Evolutionary conservation across 352 stramenopile species (phyloP), one percentile per base, ranked within the genome.

Genomic region (Thalassiosira mediterranea): DNA sequence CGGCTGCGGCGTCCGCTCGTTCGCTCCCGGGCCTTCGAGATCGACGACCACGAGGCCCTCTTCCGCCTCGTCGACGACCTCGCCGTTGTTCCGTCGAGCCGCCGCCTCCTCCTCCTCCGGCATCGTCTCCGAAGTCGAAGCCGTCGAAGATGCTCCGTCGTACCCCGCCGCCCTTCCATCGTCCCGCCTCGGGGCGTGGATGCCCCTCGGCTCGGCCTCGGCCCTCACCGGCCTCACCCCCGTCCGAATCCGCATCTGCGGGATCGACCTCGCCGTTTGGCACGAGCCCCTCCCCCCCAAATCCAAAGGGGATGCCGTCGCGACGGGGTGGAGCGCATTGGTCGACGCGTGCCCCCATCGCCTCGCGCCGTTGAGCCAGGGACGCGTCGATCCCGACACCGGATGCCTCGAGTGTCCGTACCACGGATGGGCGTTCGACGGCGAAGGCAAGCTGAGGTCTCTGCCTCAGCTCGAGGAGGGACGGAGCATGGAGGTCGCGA

Each of bases 361-460:
- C 25, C 73, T 92, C 37, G 89, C 86, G 26, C 88, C 89, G 10
- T 58, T 94, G 0, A 88, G 72, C 15, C 82, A 94, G 74, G 89
- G 89, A 15, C 68, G 89, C 38, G 52, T 94, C 8, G 76, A 87
- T 42, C 67, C 75, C 10, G 34, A 78, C 19, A 76, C 77, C 13
- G 53, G 68, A 5, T 86, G 59, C 58, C 71, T 88, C 28, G 62
- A 91, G 69, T 93, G 88, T 60, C 81, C 86, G 0, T 93, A 93
- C 49, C 88, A 93, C 61, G 88, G 88, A 11, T 93, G 88, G 88
- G 63, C 87, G 49, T 93, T 91, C 68, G 75, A 88, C 29, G 56
- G 37, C 0, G 49, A 76, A 44, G 88, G 88, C 34, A 38, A 10
- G 21, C 68, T 79, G 11, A 60, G 34, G 32, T 15, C 21, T 11